Evolutionary conservation across 192 early-diverging fungal genomes (phyloP).

Genomic region (Helicostylum pulchrum): DNA sequence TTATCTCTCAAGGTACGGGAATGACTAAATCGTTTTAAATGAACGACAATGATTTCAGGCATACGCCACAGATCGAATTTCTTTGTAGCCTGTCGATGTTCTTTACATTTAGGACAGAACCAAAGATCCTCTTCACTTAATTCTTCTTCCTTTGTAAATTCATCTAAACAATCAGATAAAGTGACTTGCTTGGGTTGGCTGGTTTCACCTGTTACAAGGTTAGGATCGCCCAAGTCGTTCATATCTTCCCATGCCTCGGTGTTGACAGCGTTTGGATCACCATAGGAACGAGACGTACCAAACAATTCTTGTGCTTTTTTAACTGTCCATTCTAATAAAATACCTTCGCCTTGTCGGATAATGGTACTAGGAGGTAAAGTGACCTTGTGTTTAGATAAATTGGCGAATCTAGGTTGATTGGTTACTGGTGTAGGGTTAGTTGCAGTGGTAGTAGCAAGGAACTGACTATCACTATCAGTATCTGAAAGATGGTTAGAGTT

Average conservation of each 20-base stretch:
- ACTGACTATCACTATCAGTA: too few species aligned
- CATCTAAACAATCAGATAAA: constrained; percentile 67
- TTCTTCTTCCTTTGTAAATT: constrained; percentile 72
- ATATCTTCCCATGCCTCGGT: constrained; percentile 27
- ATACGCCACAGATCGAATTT: constrained; percentile 77
- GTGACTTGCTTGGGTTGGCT: constrained; percentile 41
- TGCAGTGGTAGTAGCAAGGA: not conserved
- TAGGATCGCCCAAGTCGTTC: constrained; percentile 19
- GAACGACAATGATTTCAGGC: constrained; percentile 79
- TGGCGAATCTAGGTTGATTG: not conserved
- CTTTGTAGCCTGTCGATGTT: constrained; percentile 76
- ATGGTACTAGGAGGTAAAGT: not conserved
- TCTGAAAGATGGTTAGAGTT: too few species aligned
- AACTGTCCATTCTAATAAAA: constrained; percentile 22
- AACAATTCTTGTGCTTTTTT: constrained; percentile 25
- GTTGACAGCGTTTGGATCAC: constrained; percentile 10
- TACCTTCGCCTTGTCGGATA: constrained; percentile 34
- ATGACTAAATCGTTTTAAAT: constrained; percentile 79
- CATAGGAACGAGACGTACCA: not conserved
- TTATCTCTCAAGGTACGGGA: constrained; percentile 65
- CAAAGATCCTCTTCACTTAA: constrained; percentile 72
- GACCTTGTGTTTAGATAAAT: not conserved
- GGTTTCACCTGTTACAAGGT: not conserved
- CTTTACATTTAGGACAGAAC: constrained; percentile 77
- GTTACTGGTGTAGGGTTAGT: not conserved